Evolutionary conservation across 371 early-diverging fungal species (phyloP).

Genomic region (Capniomyces stellatus): DNA sequence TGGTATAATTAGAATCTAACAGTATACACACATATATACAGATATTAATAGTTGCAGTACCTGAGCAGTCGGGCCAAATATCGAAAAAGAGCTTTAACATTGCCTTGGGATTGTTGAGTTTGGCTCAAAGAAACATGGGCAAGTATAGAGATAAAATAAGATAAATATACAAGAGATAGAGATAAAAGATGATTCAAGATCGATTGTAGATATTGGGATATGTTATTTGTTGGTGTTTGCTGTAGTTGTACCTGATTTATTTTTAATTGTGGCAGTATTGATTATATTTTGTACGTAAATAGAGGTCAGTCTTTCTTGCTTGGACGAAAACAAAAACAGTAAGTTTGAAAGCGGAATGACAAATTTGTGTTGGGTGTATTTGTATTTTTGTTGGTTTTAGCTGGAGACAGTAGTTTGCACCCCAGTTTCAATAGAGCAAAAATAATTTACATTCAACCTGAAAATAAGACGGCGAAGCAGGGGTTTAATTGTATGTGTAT

Average conservation of each 20-base stretch:
- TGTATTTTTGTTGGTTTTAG: not conserved
- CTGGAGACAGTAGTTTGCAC: not conserved
- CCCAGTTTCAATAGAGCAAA: no score
- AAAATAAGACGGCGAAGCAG: no score
- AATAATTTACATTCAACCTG: no score
- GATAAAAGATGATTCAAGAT: no score
- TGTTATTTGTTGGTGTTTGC: conserved; percentile 16
- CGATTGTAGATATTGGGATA: conserved; percentile 29
- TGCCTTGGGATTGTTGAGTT: conserved; percentile 43
- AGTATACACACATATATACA: conserved; percentile 11
- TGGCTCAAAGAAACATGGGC: conserved; percentile 62
- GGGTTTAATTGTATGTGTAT: no score
- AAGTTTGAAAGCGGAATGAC: not conserved
- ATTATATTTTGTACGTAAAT: not conserved
- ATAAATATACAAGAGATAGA: no score
- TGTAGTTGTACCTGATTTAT: not conserved
- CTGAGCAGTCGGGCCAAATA: conserved; percentile 3
- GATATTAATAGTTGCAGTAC: conserved; percentile 16
- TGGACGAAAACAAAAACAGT: conserved; percentile 7
- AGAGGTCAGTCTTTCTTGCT: not conserved
- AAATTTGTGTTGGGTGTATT: not conserved
- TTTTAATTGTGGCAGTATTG: not conserved
- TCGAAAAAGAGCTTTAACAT: conserved; percentile 32
- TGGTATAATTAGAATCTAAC: no score
- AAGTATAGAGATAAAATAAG: no score